Base-by-base conservation (phyloP, 805 yeast genomes). In the Jamesozyma gamospora region DNA sequence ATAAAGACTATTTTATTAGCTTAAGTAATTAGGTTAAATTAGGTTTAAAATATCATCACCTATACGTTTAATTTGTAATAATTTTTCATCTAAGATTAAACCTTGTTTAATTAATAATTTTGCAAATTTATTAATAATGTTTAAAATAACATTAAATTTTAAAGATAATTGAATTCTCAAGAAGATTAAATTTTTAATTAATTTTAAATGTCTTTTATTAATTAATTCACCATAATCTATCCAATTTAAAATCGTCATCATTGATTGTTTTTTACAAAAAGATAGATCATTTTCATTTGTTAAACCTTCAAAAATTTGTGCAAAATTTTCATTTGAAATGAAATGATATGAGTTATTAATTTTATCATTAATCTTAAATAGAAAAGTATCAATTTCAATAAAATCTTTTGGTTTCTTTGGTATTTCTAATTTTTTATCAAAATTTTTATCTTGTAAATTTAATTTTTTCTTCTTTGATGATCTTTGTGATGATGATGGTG, bases 91-190 rank as follows among this genome's bases (percentile, higher is more conserved):
- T 18, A 67, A 37, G 12, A 50, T 46, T 3, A 40, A 42, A 29
- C 63, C 69, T 37, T 58, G 61, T 6, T 46, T 40, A 30, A 55
- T 59, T 29, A 67, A 51, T 10, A 57, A 55, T 9, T 44, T 45
- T 2, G 67, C 67, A 35, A 66, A 51, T 3, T 53, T 55, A 41
- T 67, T 65, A 11, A 70, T 62, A 11, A 64, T 43, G 1, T 56
- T 49, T n/a, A 67, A 62, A 19, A 72, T 55, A 12, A 59, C 54
- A 13, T 57, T 53, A 28, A 70, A 66, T 39, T 63, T 64, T 28
- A 57, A 53, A 41, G 65, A 65, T 24, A 70, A 55, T 41, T 63
- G 64, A 24, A 65, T 51, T 45, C 77, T 60, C 12, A 65, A 56
- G 5, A 51, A 33, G 3, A 70, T 56, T 15, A 70, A 50, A 34